phyloP scores from a whole-genome alignment of 2,329 filamentous ascomycete genomes.

The Zasmidium cellare region DNA sequence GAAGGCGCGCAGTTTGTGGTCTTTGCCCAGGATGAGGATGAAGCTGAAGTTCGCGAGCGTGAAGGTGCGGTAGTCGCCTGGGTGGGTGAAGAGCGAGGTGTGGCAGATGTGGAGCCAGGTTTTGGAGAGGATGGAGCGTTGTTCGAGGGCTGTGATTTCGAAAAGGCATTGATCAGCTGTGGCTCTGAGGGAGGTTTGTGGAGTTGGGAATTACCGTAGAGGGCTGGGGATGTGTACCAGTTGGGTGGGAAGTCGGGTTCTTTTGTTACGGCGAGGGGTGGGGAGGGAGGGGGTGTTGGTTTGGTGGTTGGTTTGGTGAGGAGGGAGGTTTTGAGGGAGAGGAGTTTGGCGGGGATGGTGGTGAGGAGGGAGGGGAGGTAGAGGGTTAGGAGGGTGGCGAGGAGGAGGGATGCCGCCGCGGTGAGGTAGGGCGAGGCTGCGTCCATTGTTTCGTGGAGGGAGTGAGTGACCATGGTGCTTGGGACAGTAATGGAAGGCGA shows the following conservation, averaged over 20 bases:
- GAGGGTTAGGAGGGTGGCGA: neutral
- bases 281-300: neutral
- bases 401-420: neutral
- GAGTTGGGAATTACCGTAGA: too few species aligned
- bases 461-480: too few species aligned
- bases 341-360: neutral
- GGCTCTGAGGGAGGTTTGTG: too few species aligned
- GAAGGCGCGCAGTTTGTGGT: conserved; percentile 57
- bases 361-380: neutral
- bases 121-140: conserved; percentile 52
- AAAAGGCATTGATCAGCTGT: too few species aligned
- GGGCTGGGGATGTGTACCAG: conserved; percentile 43
- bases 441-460: neutral
- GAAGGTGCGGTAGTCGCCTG: conserved; percentile 58
- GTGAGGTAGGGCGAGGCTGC: neutral
- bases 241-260: conserved; percentile 43
- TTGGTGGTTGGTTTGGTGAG: neutral
- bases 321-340: neutral
- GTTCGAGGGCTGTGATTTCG: too few species aligned
- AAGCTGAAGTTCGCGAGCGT: conserved; percentile 57
- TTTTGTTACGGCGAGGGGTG: conserved; percentile 34
- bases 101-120: conserved; percentile 57
- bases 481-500: too few species aligned
- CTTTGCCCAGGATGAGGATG: conserved; percentile 47
- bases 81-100: conserved; percentile 49